Percentiles rank a stretch among this genome's conserved stretches.
Evolutionary conservation across 371 early-diverging fungal genomes (phyloP).

Genomic region (Mortierella sp.): DNA sequence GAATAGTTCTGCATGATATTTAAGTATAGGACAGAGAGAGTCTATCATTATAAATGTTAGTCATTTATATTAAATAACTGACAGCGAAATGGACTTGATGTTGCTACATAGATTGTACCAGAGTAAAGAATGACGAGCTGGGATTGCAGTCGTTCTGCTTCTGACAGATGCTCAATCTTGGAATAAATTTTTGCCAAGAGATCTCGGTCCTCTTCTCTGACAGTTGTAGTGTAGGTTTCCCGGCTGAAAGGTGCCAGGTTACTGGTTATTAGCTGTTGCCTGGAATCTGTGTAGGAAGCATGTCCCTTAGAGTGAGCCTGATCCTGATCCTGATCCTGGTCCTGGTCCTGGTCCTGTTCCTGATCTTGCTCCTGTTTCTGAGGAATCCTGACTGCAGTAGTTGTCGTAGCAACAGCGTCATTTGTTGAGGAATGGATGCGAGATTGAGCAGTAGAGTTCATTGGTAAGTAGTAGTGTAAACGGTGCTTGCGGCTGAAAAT

Average conservation of each 20-base stretch:
- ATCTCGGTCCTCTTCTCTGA: background rate
- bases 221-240: background rate
- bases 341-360: background rate
- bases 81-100: background rate
- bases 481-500: no score
- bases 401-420: background rate
- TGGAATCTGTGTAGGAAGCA: no score
- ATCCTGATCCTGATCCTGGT: background rate
- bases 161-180: conserved; percentile 20
- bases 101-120: conserved; percentile 13
- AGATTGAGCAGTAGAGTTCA: no score
- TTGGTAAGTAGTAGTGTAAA: no score
- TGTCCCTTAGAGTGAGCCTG: no score
- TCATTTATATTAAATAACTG: background rate
- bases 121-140: conserved; percentile 31
- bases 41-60: conserved; percentile 10
- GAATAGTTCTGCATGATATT: conserved; percentile 38
- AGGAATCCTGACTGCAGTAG: no score
- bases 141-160: conserved; percentile 1
- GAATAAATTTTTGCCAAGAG: conserved; percentile 1
- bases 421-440: no score
- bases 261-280: no score
- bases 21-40: conserved; percentile 38
- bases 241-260: background rate
- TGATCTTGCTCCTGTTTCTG: background rate